Percentiles rank a stretch among this genome's conserved stretches.
Evolutionary conservation across 768 basidiomycete species (phyloP).

Genomic region (Tulasnella sp.): DNA sequence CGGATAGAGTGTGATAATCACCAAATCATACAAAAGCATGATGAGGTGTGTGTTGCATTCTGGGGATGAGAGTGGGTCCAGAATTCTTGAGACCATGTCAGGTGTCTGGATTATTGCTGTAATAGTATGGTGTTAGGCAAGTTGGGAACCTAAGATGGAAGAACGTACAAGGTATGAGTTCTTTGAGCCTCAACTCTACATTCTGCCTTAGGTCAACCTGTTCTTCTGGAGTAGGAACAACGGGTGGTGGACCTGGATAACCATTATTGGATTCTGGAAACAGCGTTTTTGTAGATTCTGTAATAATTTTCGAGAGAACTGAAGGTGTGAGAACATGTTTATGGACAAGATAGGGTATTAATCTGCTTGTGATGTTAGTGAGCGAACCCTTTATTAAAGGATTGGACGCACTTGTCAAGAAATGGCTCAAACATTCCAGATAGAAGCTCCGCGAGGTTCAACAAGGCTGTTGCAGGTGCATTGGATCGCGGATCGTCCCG

Average conservation of each 20-base stretch:
- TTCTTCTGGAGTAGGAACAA: slow-evolving; percentile 68
- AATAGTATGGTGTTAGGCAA: background rate
- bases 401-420: slow-evolving; percentile 41
- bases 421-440: slow-evolving; percentile 39
- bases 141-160: slow-evolving; percentile 24
- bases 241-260: slow-evolving; percentile 60
- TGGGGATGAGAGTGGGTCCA: slow-evolving; percentile 48
- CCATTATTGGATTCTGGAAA: slow-evolving; percentile 60
- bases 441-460: slow-evolving; percentile 37
- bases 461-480: slow-evolving; percentile 34
- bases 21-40: slow-evolving; percentile 56
- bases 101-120: slow-evolving; percentile 36
- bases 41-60: slow-evolving; percentile 71
- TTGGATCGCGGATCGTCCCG: slow-evolving; percentile 26
- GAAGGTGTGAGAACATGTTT: slow-evolving; percentile 39
- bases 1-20: slow-evolving; percentile 63
- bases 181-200: slow-evolving; percentile 31
- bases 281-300: slow-evolving; percentile 50
- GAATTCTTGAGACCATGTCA: slow-evolving; percentile 27
- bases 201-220: slow-evolving; percentile 41
- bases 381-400: background rate
- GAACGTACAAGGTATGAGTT: slow-evolving; percentile 31
- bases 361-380: slow-evolving; percentile 27
- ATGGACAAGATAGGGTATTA: slow-evolving; percentile 56
- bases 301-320: slow-evolving; percentile 41